phyloP scores from a whole-genome alignment of 345 rosid genomes.

The Eucalyptus pauciflora region DNA sequence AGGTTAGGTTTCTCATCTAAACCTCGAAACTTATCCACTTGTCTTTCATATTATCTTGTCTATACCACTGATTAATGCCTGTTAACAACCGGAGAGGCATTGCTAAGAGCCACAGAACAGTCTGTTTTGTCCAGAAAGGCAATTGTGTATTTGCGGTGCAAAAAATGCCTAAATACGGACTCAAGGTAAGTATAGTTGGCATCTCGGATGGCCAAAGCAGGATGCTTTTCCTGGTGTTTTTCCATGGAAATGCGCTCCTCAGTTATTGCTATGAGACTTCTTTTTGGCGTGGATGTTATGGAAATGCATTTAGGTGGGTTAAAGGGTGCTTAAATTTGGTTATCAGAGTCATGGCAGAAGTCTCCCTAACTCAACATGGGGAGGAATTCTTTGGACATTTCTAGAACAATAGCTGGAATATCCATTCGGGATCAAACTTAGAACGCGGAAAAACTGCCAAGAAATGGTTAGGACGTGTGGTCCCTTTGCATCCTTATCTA shows the following conservation, averaged over 20 bases:
- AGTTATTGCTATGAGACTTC: neutral
- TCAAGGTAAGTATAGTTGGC: neutral
- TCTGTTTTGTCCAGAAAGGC: neutral
- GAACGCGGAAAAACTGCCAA: conserved; percentile 1
- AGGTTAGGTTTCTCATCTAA: neutral
- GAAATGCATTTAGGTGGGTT: neutral
- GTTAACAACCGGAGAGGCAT: neutral
- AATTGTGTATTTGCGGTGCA: neutral
- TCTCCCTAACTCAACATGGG: neutral
- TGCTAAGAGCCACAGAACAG: neutral
- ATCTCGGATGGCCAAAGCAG: neutral
- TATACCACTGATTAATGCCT: neutral
- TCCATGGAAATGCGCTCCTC: neutral
- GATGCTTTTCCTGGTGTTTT: neutral
- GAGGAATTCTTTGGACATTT: neutral
- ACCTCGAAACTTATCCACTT: neutral
- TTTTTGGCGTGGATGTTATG: neutral
- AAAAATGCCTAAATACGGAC: neutral
- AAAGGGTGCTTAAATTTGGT: neutral
- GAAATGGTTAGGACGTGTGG: neutral
- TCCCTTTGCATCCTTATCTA: conserved; percentile 10
- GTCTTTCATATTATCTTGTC: neutral
- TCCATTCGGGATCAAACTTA: conserved; percentile 6
- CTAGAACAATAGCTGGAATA: conserved; percentile 1
- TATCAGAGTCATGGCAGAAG: neutral